Evolutionary conservation across 805 yeast species (phyloP).

Genomic region (Candida maris): DNA sequence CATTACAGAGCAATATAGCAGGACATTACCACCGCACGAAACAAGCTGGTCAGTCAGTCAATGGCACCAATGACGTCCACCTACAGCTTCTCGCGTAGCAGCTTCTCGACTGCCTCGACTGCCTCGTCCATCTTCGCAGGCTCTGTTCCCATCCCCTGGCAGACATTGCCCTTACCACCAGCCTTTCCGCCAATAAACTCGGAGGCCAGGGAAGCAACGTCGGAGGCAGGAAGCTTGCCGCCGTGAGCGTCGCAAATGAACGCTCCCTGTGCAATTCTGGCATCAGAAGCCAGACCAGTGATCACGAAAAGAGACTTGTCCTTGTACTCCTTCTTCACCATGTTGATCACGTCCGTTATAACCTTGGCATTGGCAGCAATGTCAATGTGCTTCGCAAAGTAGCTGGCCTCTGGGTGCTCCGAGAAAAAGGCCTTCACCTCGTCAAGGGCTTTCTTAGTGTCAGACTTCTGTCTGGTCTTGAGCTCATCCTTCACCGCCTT

Average conservation of each 20-base stretch:
- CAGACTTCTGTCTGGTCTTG: conserved; percentile 85
- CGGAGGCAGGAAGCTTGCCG: conserved; percentile 65
- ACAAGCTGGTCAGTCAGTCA: too few relatives aligned
- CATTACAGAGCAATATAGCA: too few relatives aligned
- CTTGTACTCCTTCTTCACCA: conserved; percentile 71
- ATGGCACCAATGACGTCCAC: not conserved
- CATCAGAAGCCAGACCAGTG: conserved; percentile 56
- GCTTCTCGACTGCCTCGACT: conserved; percentile 59
- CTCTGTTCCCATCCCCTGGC: conserved; percentile 95
- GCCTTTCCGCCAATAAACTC: conserved; percentile 89
- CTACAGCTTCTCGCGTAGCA: conserved; percentile 56
- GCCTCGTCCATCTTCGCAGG: conserved; percentile 69
- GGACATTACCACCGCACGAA: too few relatives aligned
- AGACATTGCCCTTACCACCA: conserved; percentile 96
- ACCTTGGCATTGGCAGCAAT: conserved; percentile 88
- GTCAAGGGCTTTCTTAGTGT: conserved; percentile 75
- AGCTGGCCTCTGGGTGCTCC: conserved; percentile 47
- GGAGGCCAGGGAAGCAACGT: conserved; percentile 68
- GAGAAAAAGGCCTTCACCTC: conserved; percentile 69
- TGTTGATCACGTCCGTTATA: conserved; percentile 85
- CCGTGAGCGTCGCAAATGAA: conserved; percentile 72
- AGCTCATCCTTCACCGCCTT: conserved; percentile 84
- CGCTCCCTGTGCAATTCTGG: conserved; percentile 94
- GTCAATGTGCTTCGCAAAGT: conserved; percentile 62
- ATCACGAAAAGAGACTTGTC: conserved; percentile 75